Conservation (phyloP, 2,329 filamentous ascomycete species). For the Corinectria fuckeliana region DNA sequence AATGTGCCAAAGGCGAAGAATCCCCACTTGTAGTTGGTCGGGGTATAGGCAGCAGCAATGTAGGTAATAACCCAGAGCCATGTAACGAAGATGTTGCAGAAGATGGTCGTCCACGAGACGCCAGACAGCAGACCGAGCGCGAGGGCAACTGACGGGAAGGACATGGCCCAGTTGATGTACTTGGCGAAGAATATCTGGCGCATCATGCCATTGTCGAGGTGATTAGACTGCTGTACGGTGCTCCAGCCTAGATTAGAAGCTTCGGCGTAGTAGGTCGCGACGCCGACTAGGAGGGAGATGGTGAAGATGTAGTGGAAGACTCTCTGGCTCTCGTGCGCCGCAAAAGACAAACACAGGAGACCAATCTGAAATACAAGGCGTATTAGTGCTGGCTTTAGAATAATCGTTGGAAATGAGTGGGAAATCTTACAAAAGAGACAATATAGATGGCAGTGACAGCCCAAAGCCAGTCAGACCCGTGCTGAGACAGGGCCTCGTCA, state of each 20-base stretch:
- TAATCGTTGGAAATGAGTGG: no score
- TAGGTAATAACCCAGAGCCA: slow-evolving; percentile 59
- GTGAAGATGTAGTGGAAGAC: slow-evolving; percentile 62
- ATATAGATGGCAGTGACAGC: slow-evolving; percentile 55
- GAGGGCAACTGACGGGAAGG: slow-evolving; percentile 52
- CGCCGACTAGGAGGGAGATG: slow-evolving; percentile 53
- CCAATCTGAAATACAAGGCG: slow-evolving; percentile 39
- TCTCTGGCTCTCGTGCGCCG: slow-evolving; percentile 51
- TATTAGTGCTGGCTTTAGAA: no score
- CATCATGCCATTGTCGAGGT: slow-evolving; percentile 35
- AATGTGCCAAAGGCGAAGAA: slow-evolving; percentile 59
- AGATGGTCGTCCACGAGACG: slow-evolving; percentile 59
- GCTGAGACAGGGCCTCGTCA: slow-evolving; percentile 44
- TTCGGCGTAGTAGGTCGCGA: slow-evolving; percentile 56
- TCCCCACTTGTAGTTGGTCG: slow-evolving; percentile 60
- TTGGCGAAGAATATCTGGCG: slow-evolving; percentile 60
- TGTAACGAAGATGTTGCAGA: slow-evolving; percentile 53
- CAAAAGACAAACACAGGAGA: slow-evolving; percentile 47
- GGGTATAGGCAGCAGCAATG: slow-evolving; percentile 54
- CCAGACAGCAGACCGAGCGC: slow-evolving; percentile 57
- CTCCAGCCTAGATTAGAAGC: slow-evolving; percentile 56
- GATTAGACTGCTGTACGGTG: slow-evolving; percentile 36
- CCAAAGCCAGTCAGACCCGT: slow-evolving; percentile 61
- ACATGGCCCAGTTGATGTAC: slow-evolving; percentile 59
- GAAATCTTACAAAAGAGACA: slow-evolving; percentile 50